Conservation (phyloP, 768 basidiomycete genomes). For the Tulasnella sp. region DNA sequence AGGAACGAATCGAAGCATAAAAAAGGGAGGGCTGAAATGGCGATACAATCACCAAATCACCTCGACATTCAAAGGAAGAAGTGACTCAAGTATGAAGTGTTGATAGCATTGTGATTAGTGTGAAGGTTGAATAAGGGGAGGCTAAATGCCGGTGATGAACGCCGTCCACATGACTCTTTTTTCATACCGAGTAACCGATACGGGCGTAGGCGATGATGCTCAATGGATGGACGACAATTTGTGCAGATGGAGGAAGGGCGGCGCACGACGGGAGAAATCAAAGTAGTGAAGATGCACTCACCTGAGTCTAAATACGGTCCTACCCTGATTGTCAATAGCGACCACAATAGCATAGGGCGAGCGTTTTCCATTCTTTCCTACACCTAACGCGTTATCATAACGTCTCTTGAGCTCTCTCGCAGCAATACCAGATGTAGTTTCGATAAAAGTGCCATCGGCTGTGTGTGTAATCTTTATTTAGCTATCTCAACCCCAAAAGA, state of each 20-base stretch:
- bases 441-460: conserved; percentile 67
- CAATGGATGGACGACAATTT: background rate
- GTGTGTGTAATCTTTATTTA: conserved; percentile 16
- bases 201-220: too few relatives aligned
- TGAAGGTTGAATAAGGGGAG: too few relatives aligned
- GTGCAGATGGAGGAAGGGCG: conserved; percentile 18
- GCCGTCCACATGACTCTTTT: too few relatives aligned
- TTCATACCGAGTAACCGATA: too few relatives aligned
- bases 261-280: conserved; percentile 20
- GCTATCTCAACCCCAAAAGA: background rate
- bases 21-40: too few relatives aligned
- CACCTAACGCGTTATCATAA: conserved; percentile 57
- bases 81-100: too few relatives aligned
- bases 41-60: too few relatives aligned
- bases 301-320: conserved; percentile 66
- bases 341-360: conserved; percentile 77
- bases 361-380: conserved; percentile 40
- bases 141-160: too few relatives aligned
- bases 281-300: too few relatives aligned
- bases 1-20: too few relatives aligned
- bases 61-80: too few relatives aligned
- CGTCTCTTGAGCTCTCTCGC: conserved; percentile 60
- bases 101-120: too few relatives aligned
- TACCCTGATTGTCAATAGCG: conserved; percentile 68
- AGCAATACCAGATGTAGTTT: conserved; percentile 62